Percentiles rank a stretch among this genome's conserved stretches.
Conservation (phyloP, 495 filamentous ascomycete species). For the Tuber borchii region DNA sequence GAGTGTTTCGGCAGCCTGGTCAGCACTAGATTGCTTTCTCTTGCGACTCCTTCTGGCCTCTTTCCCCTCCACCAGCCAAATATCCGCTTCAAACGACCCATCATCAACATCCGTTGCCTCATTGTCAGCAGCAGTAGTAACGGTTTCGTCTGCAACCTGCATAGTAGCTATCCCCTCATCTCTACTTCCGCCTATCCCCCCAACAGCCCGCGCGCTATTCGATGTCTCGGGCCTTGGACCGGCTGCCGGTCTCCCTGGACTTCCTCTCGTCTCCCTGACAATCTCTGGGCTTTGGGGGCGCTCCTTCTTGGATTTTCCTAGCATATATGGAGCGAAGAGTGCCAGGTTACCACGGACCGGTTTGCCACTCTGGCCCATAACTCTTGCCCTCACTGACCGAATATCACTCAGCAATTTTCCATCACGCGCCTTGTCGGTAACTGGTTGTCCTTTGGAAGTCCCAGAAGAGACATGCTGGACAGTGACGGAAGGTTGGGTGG, state of each 20-base stretch:
- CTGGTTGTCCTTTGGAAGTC: conserved; percentile 19
- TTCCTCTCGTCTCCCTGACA: conserved; percentile 2
- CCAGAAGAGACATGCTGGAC: conserved; percentile 19
- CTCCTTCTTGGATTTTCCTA: conserved; percentile 15
- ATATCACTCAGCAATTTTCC: conserved; percentile 41
- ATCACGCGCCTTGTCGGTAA: conserved; percentile 30
- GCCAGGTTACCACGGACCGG: conserved; percentile 27
- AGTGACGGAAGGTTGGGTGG: conserved; percentile 3
- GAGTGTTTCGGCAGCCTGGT: conserved; percentile 14
- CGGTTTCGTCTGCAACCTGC: background rate
- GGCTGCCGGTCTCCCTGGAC: background rate
- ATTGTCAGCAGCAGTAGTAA: background rate
- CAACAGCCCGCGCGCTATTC: conserved; percentile 14
- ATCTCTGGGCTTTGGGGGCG: background rate
- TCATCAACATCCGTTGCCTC: conserved; percentile 17
- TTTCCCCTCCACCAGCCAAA: conserved; percentile 34
- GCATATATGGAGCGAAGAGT: conserved; percentile 38
- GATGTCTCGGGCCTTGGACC: conserved; percentile 14
- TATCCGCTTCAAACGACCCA: conserved; percentile 32
- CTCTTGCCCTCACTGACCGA: conserved; percentile 36
- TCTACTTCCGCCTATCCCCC: conserved; percentile 23
- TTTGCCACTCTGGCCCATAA: conserved; percentile 22
- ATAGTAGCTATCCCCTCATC: conserved; percentile 2
- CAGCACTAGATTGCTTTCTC: conserved; percentile 19
- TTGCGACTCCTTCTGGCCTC: conserved; percentile 24